Percentiles rank a stretch among this genome's conserved stretches.
These are phyloP conservation scores for Isabelozyma heimii DNA, from an alignment of 805 yeast genomes.

Conservation along the genomic window DNA sequence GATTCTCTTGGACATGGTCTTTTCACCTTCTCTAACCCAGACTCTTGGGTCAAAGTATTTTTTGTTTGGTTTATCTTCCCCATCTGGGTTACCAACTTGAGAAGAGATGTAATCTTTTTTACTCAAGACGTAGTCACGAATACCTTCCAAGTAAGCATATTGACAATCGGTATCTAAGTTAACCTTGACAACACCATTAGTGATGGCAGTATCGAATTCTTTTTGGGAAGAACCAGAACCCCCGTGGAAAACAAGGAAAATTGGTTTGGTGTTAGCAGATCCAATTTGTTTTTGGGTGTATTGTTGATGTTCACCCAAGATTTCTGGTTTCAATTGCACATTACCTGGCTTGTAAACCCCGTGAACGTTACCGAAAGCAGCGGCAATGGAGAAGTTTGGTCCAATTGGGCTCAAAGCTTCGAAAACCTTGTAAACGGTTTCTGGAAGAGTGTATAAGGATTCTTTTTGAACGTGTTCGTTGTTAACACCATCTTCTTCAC, in stretches of 20 bases:
- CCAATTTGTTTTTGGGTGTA: slow-evolving; percentile 73
- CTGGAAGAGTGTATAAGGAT: slow-evolving; percentile 89
- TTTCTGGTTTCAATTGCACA: slow-evolving; percentile 87
- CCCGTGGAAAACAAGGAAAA: slow-evolving; percentile 99
- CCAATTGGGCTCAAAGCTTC: slow-evolving; percentile 86
- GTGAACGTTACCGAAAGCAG: slow-evolving; percentile 99
- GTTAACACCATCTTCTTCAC: slow-evolving; percentile 99
- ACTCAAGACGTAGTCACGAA: slow-evolving; percentile 93
- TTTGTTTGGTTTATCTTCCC: slow-evolving; percentile 99
- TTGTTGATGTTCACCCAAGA: slow-evolving; percentile 93
- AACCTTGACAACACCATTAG: slow-evolving; percentile 96
- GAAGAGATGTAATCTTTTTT: slow-evolving; percentile 91
- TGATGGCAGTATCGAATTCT: slow-evolving; percentile 90
- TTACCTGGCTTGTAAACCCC: slow-evolving; percentile 99
- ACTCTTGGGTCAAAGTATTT: slow-evolving; percentile 99
- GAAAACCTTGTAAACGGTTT: slow-evolving; percentile 89
- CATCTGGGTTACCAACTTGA: slow-evolving; percentile 99
- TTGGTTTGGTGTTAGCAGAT: slow-evolving; percentile 59
- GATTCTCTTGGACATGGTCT: slow-evolving; percentile 91
- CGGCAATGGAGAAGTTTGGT: slow-evolving; percentile 98
- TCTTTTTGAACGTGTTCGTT: slow-evolving; percentile 90
- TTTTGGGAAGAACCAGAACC: slow-evolving; percentile 96
- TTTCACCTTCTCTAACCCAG: slow-evolving; percentile 99
- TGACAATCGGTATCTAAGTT: slow-evolving; percentile 99
- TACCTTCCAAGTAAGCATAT: slow-evolving; percentile 94